These are phyloP conservation scores for Leucoagaricus sp. DNA, from an alignment of 1,284 basidiomycete genomes.

Conservation along the genomic window DNA sequence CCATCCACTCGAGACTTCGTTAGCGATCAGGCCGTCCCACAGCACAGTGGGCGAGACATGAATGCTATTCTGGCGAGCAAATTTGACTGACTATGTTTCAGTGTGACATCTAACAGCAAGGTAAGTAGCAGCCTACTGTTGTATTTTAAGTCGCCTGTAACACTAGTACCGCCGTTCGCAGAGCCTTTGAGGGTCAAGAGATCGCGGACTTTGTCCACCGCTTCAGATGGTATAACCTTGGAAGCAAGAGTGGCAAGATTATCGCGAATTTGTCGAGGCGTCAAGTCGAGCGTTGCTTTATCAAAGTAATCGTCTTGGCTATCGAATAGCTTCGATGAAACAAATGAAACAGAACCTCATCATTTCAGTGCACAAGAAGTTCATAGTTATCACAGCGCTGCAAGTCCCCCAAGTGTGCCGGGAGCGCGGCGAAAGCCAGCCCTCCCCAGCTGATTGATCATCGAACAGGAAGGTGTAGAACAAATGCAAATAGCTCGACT, in stretches of 20 bases:
- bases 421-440: background rate
- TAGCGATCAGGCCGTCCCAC: slow-evolving; percentile 84
- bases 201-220: slow-evolving; percentile 57
- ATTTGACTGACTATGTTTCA: slow-evolving; percentile 62
- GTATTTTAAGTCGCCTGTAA: slow-evolving; percentile 87
- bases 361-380: background rate
- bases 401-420: background rate
- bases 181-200: slow-evolving; percentile 62
- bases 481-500: slow-evolving; percentile 22
- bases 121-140: slow-evolving; percentile 50
- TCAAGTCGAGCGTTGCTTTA: slow-evolving; percentile 69
- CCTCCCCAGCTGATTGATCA: background rate
- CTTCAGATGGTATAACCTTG: slow-evolving; percentile 47
- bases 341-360: slow-evolving; percentile 1
- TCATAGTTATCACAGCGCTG: background rate
- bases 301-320: slow-evolving; percentile 80
- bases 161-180: slow-evolving; percentile 74
- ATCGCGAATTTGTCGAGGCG: slow-evolving; percentile 73
- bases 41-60: slow-evolving; percentile 91
- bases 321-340: slow-evolving; percentile 64
- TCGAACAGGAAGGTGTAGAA: background rate
- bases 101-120: background rate
- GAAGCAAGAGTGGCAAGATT: slow-evolving; percentile 67
- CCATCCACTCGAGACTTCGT: slow-evolving; percentile 84
- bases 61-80: slow-evolving; percentile 88